Conservation (phyloP, 257 asterid species). For the Euphrasia confusa region DNA sequence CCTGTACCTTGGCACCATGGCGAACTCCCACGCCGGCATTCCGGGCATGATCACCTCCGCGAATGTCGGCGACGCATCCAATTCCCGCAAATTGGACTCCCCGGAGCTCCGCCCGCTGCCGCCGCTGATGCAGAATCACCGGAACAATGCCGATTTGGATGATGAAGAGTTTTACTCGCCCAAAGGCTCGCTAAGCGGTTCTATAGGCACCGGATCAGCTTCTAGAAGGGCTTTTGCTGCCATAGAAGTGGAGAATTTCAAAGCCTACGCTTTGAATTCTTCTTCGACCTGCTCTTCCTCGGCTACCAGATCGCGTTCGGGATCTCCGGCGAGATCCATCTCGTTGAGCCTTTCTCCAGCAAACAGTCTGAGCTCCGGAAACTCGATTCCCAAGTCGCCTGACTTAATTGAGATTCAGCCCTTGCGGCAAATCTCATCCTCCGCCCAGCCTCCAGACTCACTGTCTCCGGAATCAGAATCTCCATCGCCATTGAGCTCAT, state of each 20-base stretch:
- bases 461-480: constrained; percentile 29
- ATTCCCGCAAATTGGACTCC: constrained; percentile 55
- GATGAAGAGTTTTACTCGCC: constrained; percentile 92
- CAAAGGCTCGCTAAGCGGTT: constrained; percentile 62
- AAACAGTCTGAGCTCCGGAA: constrained; percentile 57
- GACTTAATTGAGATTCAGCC: constrained; percentile 67
- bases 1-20: constrained; percentile 84
- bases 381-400: constrained; percentile 68
- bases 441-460: constrained; percentile 27
- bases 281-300: constrained; percentile 39
- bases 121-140: constrained; percentile 42
- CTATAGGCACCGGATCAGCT: constrained; percentile 67
- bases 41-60: constrained; percentile 22
- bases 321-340: constrained; percentile 73
- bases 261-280: constrained; percentile 47
- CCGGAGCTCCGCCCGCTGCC: constrained; percentile 95
- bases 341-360: constrained; percentile 77
- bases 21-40: constrained; percentile 50
- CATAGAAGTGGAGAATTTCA: constrained; percentile 44
- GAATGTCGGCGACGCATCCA: constrained; percentile 21
- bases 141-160: constrained; percentile 40
- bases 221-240: constrained; percentile 63
- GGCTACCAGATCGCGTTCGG: constrained; percentile 54
- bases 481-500: constrained; percentile 59
- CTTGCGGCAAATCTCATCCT: constrained; percentile 26